phyloP scores from a whole-genome alignment of 75 land plant genomes.

The Pinus albicaulis region DNA sequence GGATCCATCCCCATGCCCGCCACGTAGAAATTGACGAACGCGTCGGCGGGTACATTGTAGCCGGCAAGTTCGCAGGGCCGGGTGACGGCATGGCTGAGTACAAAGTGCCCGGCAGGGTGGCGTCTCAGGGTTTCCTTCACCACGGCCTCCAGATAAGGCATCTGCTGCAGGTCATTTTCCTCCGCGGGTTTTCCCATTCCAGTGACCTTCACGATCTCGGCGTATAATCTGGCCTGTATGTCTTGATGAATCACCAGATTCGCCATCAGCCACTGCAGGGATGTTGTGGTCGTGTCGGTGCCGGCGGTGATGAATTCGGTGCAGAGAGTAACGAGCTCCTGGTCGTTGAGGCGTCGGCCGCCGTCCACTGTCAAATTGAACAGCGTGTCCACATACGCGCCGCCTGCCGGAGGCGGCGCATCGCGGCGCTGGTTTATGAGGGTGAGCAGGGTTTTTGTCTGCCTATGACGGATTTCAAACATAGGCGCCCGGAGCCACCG shows the following conservation, averaged over 20 bases:
- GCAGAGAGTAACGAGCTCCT: slow-evolving; percentile 21
- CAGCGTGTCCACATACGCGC: not conserved
- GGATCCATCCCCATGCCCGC: too few relatives aligned
- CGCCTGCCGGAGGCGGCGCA: too few relatives aligned
- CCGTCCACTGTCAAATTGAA: slow-evolving; percentile 3
- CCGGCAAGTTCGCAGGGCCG: slow-evolving; percentile 9
- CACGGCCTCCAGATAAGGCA: not conserved
- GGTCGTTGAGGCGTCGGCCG: slow-evolving; percentile 11
- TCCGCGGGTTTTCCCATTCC: not conserved
- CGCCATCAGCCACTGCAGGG: too few relatives aligned
- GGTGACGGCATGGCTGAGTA: slow-evolving; percentile 23
- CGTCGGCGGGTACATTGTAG: slow-evolving; percentile 41
- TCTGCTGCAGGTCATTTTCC: slow-evolving; percentile 27
- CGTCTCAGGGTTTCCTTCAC: too few relatives aligned
- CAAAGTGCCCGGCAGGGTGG: slow-evolving; percentile 7
- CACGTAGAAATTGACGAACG: slow-evolving; percentile 12
- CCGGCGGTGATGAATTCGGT: slow-evolving; percentile 40
- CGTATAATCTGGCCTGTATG: slow-evolving; percentile 30
- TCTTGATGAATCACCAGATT: too few relatives aligned
- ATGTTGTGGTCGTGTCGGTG: slow-evolving; percentile 32
- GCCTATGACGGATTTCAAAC: not conserved
- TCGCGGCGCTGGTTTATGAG: too few relatives aligned
- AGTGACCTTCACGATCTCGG: slow-evolving; percentile 17
- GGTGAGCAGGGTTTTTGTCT: too few relatives aligned
- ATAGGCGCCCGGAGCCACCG: not conserved